Percentiles rank a stretch among this genome's conserved stretches.
Conservation (phyloP, 2,329 filamentous ascomycete species). For the Moelleriella libera region DNA sequence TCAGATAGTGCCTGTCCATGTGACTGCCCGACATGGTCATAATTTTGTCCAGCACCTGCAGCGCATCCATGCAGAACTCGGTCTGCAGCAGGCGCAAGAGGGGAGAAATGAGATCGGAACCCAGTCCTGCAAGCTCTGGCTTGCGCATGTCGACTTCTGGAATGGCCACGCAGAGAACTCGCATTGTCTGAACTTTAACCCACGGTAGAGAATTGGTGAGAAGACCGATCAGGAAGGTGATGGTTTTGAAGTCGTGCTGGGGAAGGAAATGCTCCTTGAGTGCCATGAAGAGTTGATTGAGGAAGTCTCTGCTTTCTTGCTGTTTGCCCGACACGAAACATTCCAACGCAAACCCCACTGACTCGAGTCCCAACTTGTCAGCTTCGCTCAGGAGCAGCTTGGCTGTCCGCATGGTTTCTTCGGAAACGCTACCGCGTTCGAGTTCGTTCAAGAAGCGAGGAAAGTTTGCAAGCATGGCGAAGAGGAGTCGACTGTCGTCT, state of each 20-base stretch:
- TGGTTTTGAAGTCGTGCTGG: conserved; percentile 64
- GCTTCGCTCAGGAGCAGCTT: conserved; percentile 58
- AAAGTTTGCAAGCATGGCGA: conserved; percentile 80
- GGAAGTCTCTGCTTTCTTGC: conserved; percentile 58
- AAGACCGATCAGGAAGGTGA: conserved; percentile 83
- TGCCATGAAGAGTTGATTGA: conserved; percentile 58
- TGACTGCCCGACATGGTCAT: conserved; percentile 87
- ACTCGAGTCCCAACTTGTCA: conserved; percentile 53
- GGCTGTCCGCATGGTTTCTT: conserved; percentile 46
- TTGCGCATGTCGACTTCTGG: conserved; percentile 89
- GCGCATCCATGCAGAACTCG: conserved; percentile 81
- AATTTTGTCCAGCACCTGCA: conserved; percentile 86
- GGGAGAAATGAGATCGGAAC: conserved; percentile 89
- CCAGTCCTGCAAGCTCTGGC: conserved; percentile 76
- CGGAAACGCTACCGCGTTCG: conserved; percentile 46
- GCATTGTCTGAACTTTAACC: conserved; percentile 90
- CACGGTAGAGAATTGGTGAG: conserved; percentile 79
- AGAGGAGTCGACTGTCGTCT: conserved; percentile 67
- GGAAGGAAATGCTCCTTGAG: conserved; percentile 71
- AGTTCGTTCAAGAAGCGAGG: conserved; percentile 72
- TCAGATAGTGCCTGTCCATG: conserved; percentile 84
- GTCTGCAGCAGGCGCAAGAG: conserved; percentile 80
- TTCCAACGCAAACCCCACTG: conserved; percentile 55
- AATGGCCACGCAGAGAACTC: conserved; percentile 70
- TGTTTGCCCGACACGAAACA: conserved; percentile 56